Conservation (phyloP, 192 early-diverging fungal genomes). For the Gonapodya sp. region DNA sequence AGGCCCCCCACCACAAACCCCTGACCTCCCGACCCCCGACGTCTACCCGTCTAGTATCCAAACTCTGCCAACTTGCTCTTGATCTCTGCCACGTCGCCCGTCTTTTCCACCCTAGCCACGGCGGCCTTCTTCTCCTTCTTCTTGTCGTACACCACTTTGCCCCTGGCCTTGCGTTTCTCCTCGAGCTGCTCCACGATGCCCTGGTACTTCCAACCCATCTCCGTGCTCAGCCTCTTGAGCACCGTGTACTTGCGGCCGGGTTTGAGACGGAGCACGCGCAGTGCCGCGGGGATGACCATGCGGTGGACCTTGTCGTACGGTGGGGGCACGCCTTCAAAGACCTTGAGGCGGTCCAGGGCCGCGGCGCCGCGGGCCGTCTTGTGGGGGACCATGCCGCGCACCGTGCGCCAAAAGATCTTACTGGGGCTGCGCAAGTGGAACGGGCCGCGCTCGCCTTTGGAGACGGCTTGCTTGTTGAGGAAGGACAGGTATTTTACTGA, state of each 20-base stretch:
- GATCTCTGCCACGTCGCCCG: constrained; percentile 34
- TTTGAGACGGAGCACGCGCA: constrained; percentile 92
- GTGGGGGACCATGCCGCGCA: constrained; percentile 99
- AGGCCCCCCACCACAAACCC: too few relatives aligned
- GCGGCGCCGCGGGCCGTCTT: constrained; percentile 97
- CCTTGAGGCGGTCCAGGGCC: constrained; percentile 94
- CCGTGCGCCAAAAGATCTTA: constrained; percentile 89
- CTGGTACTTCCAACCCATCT: constrained; percentile 99
- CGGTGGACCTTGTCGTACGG: constrained; percentile 96
- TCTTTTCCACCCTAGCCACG: constrained; percentile 42
- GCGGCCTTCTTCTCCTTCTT: constrained; percentile 69
- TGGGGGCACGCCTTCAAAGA: constrained; percentile 98
- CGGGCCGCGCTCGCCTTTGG: constrained; percentile 92
- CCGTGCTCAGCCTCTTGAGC: constrained; percentile 81
- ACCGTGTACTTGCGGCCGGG: constrained; percentile 98
- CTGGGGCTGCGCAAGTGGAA: constrained; percentile 99
- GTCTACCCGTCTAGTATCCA: constrained; percentile 41
- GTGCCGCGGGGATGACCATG: constrained; percentile 92
- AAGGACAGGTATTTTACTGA: constrained; percentile 89
- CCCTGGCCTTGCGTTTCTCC: constrained; percentile 97
- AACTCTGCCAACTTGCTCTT: constrained; percentile 48
- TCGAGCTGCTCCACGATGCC: constrained; percentile 93
- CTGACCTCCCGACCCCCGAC: too few relatives aligned
- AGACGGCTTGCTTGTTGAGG: constrained; percentile 94
- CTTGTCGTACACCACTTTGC: constrained; percentile 86